Conservation (phyloP, 352 stramenopile species). For the Pseudoperonospora humuli region DNA sequence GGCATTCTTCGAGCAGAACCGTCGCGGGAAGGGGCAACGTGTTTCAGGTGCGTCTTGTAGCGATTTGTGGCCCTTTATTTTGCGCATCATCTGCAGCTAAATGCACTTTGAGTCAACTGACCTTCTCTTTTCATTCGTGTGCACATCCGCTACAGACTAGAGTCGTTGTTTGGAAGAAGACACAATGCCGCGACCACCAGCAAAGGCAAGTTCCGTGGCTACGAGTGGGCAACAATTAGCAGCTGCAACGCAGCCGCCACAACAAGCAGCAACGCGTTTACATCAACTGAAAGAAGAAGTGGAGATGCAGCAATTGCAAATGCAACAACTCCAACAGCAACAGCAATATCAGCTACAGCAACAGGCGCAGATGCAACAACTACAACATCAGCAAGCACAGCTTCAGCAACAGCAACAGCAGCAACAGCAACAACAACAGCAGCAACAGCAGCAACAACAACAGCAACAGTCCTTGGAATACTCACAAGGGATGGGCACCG, state of each 20-base stretch:
- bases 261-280: constrained; percentile 12
- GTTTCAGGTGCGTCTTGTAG: not conserved
- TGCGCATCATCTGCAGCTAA: too few species aligned
- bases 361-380: constrained; percentile 20
- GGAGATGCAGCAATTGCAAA: constrained; percentile 26
- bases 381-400: constrained; percentile 23
- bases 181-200: constrained; percentile 22
- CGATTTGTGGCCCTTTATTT: not conserved
- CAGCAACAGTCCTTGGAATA: constrained; percentile 36
- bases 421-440: constrained; percentile 24
- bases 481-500: constrained; percentile 12
- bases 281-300: constrained; percentile 27
- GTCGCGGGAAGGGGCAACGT: constrained; percentile 24
- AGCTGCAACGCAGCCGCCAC: not conserved
- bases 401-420: constrained; percentile 8
- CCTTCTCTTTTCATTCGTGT: not conserved
- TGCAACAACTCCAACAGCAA: constrained; percentile 24
- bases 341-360: constrained; percentile 29
- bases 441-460: constrained; percentile 25
- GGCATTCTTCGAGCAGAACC: constrained; percentile 33
- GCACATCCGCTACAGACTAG: not conserved
- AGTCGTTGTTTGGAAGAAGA: too few species aligned
- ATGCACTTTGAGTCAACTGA: not conserved
- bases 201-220: constrained; percentile 10
- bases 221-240: constrained; percentile 12